Conservation (phyloP, 225 moss, liverwort and hornwort species). For the Marchantia polymorpha region DNA sequence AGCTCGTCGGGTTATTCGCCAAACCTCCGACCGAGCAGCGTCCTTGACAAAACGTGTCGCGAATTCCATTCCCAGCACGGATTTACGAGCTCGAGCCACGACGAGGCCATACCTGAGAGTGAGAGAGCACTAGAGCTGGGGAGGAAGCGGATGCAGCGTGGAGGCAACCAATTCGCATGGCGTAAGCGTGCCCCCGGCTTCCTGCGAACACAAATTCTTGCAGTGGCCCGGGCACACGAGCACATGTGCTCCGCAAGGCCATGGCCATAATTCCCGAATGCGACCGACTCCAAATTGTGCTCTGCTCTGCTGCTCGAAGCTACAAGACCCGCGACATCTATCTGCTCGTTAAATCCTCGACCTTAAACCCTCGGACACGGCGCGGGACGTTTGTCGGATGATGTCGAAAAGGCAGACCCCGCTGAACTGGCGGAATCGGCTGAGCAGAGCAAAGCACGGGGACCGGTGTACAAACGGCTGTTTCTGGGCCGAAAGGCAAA, state of each 20-base stretch:
- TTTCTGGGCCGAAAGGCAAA: too few relatives aligned
- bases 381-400: too few relatives aligned
- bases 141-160: background rate
- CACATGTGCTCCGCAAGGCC: slow-evolving; percentile 6
- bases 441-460: too few relatives aligned
- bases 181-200: background rate
- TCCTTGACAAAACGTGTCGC: background rate
- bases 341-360: too few relatives aligned
- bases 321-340: too few relatives aligned
- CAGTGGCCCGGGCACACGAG: background rate
- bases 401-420: too few relatives aligned
- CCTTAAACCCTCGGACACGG: too few relatives aligned
- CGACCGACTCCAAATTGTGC: too few relatives aligned
- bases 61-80: background rate
- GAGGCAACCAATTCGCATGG: background rate
- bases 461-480: too few relatives aligned
- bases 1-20: background rate
- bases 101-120: background rate
- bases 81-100: background rate
- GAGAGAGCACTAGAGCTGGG: background rate
- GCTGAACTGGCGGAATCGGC: too few relatives aligned
- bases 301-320: too few relatives aligned
- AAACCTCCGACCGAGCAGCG: background rate
- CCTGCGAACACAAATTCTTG: background rate
- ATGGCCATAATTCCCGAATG: background rate